phyloP scores from a whole-genome alignment of 164 flowering plant genomes.

The Tetracentron sinense region DNA sequence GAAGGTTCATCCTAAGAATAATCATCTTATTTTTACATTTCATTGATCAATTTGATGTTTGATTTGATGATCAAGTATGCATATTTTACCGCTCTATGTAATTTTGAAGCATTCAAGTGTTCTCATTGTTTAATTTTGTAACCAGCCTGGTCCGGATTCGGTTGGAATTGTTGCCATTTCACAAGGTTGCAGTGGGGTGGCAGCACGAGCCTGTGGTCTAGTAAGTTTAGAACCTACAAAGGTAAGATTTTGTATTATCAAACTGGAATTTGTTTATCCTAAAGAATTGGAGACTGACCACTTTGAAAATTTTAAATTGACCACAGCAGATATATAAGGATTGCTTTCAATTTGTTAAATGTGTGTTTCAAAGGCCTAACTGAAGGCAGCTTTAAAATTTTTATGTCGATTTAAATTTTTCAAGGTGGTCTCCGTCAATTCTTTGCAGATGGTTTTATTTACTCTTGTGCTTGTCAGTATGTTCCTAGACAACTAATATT shows the following conservation, averaged over 20 bases:
- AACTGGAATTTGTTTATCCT: not conserved
- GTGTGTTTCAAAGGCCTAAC: not conserved
- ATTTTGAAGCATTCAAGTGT: not conserved
- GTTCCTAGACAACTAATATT: not conserved
- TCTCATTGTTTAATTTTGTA: constrained; percentile 7
- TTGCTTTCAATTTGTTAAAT: not conserved
- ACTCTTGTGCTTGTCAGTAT: not conserved
- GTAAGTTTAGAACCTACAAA: constrained; percentile 73
- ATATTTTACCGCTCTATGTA: not conserved
- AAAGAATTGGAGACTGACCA: no score
- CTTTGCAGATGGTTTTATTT: not conserved
- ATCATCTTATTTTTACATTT: not conserved
- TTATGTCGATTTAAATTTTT: not conserved
- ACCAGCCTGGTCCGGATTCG: constrained; percentile 95
- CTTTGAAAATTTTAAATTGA: not conserved
- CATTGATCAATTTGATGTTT: not conserved
- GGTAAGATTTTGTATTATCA: constrained; percentile 30
- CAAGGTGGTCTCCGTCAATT: not conserved
- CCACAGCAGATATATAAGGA: not conserved
- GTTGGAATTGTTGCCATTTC: constrained; percentile 82
- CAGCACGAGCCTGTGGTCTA: constrained; percentile 86
- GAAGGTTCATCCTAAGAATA: constrained; percentile 45
- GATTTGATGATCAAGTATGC: not conserved
- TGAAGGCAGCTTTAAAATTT: not conserved
- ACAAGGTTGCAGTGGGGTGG: constrained; percentile 77